Base-by-base conservation (phyloP, 495 filamentous ascomycete species). In the Podospora anserina region DNA sequence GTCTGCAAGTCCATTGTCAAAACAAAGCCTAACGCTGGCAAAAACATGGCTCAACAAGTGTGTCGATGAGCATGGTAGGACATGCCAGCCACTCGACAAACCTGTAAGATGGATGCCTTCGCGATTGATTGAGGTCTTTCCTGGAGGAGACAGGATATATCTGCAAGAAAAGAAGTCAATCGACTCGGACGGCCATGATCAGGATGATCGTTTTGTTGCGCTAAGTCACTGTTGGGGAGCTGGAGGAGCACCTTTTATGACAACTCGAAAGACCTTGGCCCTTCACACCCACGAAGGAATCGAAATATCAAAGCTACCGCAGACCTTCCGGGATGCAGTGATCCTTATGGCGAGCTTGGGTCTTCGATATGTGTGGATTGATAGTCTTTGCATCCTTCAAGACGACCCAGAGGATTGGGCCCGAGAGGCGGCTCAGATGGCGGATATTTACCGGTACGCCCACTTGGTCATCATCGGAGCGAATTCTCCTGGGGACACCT, bases 341-440 rank as follows among this genome's bases (percentile, higher is more conserved):
- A 19, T 34, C 15, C 54, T 75, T 3, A 18, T 63, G 20, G 63
- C 72, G 16, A 60, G 64, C 11, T 72, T 84, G 1, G 76, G 75
- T 0, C 64, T 78, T 11, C 66, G 68, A 18, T 83, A 81, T 60
- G 16, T 84, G 9, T 84, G 82, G 82, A 81, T 84, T 9, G 82
- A 83, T 68, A 78, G 78, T 34, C 69, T 82, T 4, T 82, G 80
- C 69, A 82, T 83, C 57, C 69, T 83, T 19, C 82, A 84, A 71
- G 78, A 82, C 57, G 72, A 77, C 57, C 55, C 57, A 2, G 68
- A 71, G 4, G 72, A 75, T 18, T 84, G 82, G 82, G 64, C 71
- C 23, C 63, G 55, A 20, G 82, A 84, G 70, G 72, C 81, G 0
- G 71, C 66, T 7, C 61, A 72, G 30, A 84, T 84, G 81, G 72